Base-by-base conservation (phyloP, 2,329 filamentous ascomycete genomes). In the Penicillium sp. region DNA sequence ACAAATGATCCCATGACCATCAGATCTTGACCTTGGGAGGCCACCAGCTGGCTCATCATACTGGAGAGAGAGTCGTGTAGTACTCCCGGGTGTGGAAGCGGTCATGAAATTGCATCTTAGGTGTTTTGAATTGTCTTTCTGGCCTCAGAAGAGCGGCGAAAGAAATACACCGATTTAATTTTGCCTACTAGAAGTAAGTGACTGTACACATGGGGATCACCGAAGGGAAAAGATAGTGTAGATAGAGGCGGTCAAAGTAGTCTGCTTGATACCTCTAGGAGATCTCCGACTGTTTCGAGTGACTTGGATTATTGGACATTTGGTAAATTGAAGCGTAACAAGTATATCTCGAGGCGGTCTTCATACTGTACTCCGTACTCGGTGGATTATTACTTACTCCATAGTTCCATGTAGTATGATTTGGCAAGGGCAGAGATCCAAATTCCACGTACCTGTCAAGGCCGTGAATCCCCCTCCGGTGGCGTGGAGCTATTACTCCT, bases 1-100 rank as follows among this genome's bases (percentile, higher is more conserved):
- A 42, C 46, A 63, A 62, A 49, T 25, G 55, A 64, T 66, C 66
- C 61, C 65, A 68, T 68, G 66, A 68, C 65, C 64, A 48, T 61
- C 60, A 60, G 64, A 65, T 67, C 62, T 59, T 59, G 57, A 52
- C 54, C 45, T 35, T 58, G 11, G 28, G 46, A 19, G 14, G 28
- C 22, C 28, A 33, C 7, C 6, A 28, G 25, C 45, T 46, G 43
- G 43, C 42, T 45, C n/a, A 42, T n/a, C 8, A n/a, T 42, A 19
- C 38, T 19, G 14, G 6, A 42, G 38, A 37, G 30, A 33, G 30
- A 11, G 30, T 33, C 30, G 13, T 2, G 33, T 46, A 7, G 25
- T 28, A 14, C 43, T 22, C 19, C 19, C 19, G 19, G 19, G 33
- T 37, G 35, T 37, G 13, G 4, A 37, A 14, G 11, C 6, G 35